These are phyloP conservation scores for Spiraea crenata DNA, from an alignment of 331 rosid species.

Conservation along the genomic window DNA sequence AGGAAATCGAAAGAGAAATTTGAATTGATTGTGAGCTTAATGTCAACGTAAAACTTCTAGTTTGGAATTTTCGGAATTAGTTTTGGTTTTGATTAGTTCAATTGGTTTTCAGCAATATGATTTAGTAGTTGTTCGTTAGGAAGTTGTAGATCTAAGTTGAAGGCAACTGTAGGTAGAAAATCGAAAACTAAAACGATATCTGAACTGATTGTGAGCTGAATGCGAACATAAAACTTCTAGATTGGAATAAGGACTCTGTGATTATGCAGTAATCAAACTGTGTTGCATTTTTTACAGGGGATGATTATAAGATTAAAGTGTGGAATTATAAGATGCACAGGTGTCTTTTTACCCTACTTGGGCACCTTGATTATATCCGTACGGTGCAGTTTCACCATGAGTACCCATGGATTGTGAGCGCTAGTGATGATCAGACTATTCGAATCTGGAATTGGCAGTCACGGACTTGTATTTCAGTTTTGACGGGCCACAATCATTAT, in stretches of 20 bases:
- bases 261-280: conserved; percentile 9
- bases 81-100: conserved; percentile 1
- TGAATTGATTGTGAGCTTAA: background rate
- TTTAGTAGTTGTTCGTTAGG: background rate
- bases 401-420: conserved; percentile 96
- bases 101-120: background rate
- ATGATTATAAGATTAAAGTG: conserved; percentile 96
- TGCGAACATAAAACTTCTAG: background rate
- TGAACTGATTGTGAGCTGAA: background rate
- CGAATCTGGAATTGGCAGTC: conserved; percentile 99
- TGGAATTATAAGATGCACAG: conserved; percentile 98
- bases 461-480: conserved; percentile 90
- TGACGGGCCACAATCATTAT: conserved; percentile 97
- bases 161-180: background rate
- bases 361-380: conserved; percentile 96
- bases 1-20: background rate
- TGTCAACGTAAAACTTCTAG: background rate
- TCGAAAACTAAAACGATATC: background rate
- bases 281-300: conserved; percentile 56
- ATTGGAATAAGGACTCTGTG: background rate
- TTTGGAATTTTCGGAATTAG: background rate
- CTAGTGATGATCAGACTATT: conserved; percentile 98
- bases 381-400: conserved; percentile 97
- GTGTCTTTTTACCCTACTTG: conserved; percentile 92
- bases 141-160: conserved; percentile 3